Percentiles rank a stretch among this genome's conserved stretches.
Conservation (phyloP, 371 early-diverging fungal genomes). For the Basidiobolus meristosporus region DNA sequence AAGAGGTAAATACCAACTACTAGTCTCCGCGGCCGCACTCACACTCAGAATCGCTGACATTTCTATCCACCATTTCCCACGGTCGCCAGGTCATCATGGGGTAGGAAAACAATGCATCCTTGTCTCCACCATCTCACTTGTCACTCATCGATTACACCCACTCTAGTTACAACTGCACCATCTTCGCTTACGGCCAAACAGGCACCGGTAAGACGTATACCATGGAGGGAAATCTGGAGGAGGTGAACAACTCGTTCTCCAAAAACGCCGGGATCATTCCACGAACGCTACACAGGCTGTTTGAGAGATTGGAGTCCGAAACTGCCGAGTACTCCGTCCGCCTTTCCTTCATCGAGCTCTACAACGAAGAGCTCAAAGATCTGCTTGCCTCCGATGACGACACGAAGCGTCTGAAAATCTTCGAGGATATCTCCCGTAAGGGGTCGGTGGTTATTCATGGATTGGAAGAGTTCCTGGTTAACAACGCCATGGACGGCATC, state of each 20-base stretch:
- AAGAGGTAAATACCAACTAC: constrained; percentile 48
- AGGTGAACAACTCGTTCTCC: constrained; percentile 8
- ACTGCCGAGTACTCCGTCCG: constrained; percentile 50
- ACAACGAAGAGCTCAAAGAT: constrained; percentile 95
- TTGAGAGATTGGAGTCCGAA: constrained; percentile 37
- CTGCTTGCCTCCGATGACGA: constrained; percentile 37
- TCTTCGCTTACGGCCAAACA: constrained; percentile 92
- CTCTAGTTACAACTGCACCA: constrained; percentile 87
- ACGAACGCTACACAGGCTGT: constrained; percentile 63
- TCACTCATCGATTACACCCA: no score
- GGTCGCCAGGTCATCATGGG: no score
- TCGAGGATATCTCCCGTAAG: constrained; percentile 38
- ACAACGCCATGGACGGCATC: constrained; percentile 53
- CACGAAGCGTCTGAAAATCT: constrained; percentile 30
- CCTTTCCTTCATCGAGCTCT: constrained; percentile 88
- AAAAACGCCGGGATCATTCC: constrained; percentile 78
- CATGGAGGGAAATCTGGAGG: constrained; percentile 64
- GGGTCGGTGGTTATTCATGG: constrained; percentile 64
- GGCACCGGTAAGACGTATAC: constrained; percentile 85
- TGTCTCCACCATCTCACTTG: no score
- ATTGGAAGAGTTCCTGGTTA: constrained; percentile 52
- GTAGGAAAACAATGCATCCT: no score
- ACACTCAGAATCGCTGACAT: background rate
- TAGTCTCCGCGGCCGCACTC: background rate
- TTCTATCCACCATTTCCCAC: no score